phyloP scores from a whole-genome alignment of 129 eudicot species.

The Lactuca sativa region DNA sequence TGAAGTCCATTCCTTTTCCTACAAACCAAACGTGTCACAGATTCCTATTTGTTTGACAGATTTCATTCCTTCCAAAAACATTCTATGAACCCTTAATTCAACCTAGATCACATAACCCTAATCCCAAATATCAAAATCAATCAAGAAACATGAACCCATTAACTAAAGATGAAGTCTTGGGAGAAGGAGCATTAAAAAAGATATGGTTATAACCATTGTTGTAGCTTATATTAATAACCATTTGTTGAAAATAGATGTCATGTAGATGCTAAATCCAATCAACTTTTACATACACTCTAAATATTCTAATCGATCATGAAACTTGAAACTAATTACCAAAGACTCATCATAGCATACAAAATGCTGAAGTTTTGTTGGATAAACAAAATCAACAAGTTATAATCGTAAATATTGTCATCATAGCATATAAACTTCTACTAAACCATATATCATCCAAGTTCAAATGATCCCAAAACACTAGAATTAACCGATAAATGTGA shows the following conservation, averaged over 20 bases:
- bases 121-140: slow-evolving; percentile 13
- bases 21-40: too few species aligned
- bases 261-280: too few species aligned
- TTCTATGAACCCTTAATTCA: neutral
- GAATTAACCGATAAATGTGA: too few species aligned
- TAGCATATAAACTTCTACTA: too few species aligned
- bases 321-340: neutral
- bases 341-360: slow-evolving; percentile 5
- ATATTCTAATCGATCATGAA: neutral
- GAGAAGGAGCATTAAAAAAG: neutral
- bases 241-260: too few species aligned
- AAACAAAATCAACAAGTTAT: neutral
- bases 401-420: too few species aligned
- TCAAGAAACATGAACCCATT: slow-evolving; percentile 8
- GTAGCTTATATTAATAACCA: neutral
- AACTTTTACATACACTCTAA: too few species aligned
- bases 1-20: too few species aligned
- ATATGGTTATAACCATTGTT: neutral
- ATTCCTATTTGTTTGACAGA: too few species aligned
- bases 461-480: too few species aligned
- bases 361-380: neutral
- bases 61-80: too few species aligned
- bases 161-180: neutral
- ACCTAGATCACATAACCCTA: neutral
- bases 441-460: too few species aligned